Evolutionary conservation across 2,329 filamentous ascomycete species (phyloP).

Genomic region (Trichoderma koningii): DNA sequence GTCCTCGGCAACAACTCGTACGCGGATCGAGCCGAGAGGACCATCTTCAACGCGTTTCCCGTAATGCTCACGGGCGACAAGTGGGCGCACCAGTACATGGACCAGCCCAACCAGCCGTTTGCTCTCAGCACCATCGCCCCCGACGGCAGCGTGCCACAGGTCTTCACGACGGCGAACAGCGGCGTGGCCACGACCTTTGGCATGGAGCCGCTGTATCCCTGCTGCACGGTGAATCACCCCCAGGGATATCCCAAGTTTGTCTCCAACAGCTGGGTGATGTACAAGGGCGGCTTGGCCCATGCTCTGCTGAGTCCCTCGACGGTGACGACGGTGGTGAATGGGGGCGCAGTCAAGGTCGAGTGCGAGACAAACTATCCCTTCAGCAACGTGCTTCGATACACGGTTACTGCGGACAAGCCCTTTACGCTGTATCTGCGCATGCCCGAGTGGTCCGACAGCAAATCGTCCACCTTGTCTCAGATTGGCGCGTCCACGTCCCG

Average conservation of each 20-base stretch:
- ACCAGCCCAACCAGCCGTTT: slow-evolving; percentile 56
- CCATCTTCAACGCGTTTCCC: slow-evolving; percentile 58
- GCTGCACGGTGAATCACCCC: slow-evolving; percentile 61
- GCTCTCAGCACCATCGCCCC: slow-evolving; percentile 43
- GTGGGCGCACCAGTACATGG: slow-evolving; percentile 60
- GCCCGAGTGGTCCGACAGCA: slow-evolving; percentile 32
- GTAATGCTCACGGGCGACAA: slow-evolving; percentile 52
- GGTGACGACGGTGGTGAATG: slow-evolving; percentile 43
- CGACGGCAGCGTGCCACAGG: slow-evolving; percentile 32
- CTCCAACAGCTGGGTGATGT: slow-evolving; percentile 50
- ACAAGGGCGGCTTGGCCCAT: slow-evolving; percentile 51
- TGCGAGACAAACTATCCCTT: slow-evolving; percentile 53
- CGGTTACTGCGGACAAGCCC: slow-evolving; percentile 33
- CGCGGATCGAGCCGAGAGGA: slow-evolving; percentile 54
- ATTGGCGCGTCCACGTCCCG: slow-evolving; percentile 18
- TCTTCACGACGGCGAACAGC: slow-evolving; percentile 52
- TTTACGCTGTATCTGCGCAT: slow-evolving; percentile 39
- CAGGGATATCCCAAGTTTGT: slow-evolving; percentile 60
- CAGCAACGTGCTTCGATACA: slow-evolving; percentile 36
- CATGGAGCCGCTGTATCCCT: slow-evolving; percentile 55
- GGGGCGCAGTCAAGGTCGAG: slow-evolving; percentile 41
- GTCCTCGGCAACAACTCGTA: slow-evolving; percentile 41
- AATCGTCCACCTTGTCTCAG: slow-evolving; percentile 20
- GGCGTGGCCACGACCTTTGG: slow-evolving; percentile 47
- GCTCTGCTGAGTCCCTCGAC: slow-evolving; percentile 51